Evolutionary conservation across 257 asterid genomes (phyloP).

Genomic region (Petunia secreta): DNA sequence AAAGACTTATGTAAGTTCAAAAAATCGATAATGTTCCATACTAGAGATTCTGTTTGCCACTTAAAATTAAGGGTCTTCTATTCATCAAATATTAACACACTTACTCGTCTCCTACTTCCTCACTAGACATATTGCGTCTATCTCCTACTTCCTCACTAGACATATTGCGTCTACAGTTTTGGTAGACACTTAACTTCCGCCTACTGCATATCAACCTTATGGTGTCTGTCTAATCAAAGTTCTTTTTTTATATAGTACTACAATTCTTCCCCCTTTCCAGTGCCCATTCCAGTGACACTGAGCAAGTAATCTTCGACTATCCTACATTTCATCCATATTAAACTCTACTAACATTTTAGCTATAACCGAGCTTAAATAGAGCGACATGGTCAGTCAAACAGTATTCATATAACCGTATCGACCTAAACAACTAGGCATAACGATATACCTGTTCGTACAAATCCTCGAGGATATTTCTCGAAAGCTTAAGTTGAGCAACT

Average conservation of each 20-base stretch:
- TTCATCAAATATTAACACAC: background rate
- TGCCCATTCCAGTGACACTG: background rate
- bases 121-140: background rate
- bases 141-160: background rate
- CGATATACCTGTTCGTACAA: constrained; percentile 83
- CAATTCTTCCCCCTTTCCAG: background rate
- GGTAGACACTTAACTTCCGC: background rate
- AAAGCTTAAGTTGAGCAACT: constrained; percentile 91
- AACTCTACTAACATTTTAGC: background rate
- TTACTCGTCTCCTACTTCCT: background rate
- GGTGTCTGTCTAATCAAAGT: background rate
- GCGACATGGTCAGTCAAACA: no score
- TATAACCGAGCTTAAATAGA: no score
- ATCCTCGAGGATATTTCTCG: constrained; percentile 88
- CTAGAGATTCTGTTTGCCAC: background rate
- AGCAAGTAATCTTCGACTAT: background rate
- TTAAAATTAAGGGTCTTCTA: background rate
- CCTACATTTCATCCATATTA: background rate
- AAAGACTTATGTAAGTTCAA: background rate
- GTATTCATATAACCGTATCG: no score
- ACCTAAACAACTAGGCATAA: no score
- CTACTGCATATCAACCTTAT: background rate
- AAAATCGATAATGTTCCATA: no score
- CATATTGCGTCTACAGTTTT: background rate
- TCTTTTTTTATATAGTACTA: background rate